phyloP scores from a whole-genome alignment of 305 asterid genomes.

The Plantago rigida region DNA sequence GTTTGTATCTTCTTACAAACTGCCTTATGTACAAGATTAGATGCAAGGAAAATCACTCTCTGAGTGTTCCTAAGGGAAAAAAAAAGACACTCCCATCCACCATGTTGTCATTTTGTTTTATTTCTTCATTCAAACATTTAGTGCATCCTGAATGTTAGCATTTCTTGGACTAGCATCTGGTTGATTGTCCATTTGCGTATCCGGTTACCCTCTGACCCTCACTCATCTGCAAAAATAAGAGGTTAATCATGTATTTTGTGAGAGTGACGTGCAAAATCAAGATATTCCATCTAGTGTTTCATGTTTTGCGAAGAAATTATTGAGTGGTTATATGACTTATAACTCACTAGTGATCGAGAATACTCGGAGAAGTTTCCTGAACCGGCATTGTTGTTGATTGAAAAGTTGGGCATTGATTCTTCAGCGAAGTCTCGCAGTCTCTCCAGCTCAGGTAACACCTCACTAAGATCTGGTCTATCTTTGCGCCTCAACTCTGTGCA shows the following conservation, averaged over 20 bases:
- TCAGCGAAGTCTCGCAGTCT: slow-evolving; percentile 53
- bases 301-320: too few relatives aligned
- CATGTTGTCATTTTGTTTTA: too few relatives aligned
- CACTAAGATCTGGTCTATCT: slow-evolving; percentile 70
- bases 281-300: too few relatives aligned
- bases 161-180: background rate
- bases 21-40: too few relatives aligned
- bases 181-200: background rate
- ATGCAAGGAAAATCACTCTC: too few relatives aligned
- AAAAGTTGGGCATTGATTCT: slow-evolving; percentile 43
- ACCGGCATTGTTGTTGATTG: slow-evolving; percentile 1
- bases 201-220: background rate
- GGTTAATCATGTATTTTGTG: background rate
- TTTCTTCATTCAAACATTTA: too few relatives aligned
- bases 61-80: too few relatives aligned
- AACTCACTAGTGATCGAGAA: slow-evolving; percentile 36
- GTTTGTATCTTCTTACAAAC: too few relatives aligned
- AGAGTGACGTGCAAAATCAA: background rate
- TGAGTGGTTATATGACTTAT: background rate
- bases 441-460: slow-evolving; percentile 55
- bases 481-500: slow-evolving; percentile 67
- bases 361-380: slow-evolving; percentile 26
- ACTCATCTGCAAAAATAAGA: background rate
- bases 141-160: too few relatives aligned
- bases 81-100: too few relatives aligned